Conservation (phyloP, 345 rosid species). For the Pistacia integerrima region DNA sequence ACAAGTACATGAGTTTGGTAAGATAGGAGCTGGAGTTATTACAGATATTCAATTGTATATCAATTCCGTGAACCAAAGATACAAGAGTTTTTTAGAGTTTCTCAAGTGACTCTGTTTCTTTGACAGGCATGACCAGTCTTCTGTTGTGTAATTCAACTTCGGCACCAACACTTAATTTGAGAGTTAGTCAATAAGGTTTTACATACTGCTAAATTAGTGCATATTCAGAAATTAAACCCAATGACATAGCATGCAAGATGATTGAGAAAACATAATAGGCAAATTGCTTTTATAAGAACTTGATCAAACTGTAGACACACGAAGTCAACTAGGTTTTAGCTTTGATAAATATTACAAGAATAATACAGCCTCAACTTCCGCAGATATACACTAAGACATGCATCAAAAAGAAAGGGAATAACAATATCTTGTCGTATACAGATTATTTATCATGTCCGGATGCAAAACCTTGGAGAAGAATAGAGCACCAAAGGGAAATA, state of each 20-base stretch:
- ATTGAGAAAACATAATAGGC: neutral
- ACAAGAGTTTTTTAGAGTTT: neutral
- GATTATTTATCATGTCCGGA: neutral
- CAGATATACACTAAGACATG: neutral
- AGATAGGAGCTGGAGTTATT: neutral
- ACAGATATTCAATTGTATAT: no score
- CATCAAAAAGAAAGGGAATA: neutral
- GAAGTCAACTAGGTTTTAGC: neutral
- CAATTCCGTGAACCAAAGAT: neutral
- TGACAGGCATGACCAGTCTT: neutral
- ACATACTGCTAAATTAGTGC: neutral
- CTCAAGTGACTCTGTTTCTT: neutral
- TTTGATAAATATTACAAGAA: no score
- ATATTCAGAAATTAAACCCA: neutral
- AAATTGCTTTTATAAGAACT: neutral
- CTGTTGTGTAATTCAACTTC: neutral
- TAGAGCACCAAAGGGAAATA: neutral
- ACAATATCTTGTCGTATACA: neutral
- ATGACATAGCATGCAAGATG: neutral
- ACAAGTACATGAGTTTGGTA: neutral
- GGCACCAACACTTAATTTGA: neutral
- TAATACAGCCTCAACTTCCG: neutral
- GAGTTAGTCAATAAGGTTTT: neutral
- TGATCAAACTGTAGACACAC: neutral
- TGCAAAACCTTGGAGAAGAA: neutral